These are phyloP conservation scores for Rhizopus stolonifer DNA, from an alignment of 371 early-diverging fungal genomes.

Conservation along the genomic window DNA sequence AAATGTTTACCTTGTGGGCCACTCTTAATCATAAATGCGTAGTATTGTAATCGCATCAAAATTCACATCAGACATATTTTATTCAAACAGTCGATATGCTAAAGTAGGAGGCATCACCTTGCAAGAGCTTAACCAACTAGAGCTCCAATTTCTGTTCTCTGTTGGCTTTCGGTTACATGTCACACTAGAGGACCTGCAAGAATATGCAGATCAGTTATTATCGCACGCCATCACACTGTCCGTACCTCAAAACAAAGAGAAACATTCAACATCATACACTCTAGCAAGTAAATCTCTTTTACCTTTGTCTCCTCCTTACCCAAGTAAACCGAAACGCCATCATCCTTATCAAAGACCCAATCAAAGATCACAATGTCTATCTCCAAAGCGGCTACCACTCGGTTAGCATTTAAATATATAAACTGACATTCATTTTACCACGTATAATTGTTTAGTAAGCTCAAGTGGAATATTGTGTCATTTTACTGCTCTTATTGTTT, in stretches of 20 bases:
- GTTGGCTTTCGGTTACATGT: slow-evolving; percentile 74
- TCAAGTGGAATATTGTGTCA: too few species aligned
- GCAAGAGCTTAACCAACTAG: slow-evolving; percentile 80
- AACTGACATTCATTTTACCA: too few species aligned
- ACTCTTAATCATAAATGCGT: too few species aligned
- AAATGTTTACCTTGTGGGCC: too few species aligned
- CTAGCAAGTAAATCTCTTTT: background rate
- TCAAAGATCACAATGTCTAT: background rate
- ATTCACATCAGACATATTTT: slow-evolving; percentile 79
- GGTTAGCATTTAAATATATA: background rate
- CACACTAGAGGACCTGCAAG: slow-evolving; percentile 59
- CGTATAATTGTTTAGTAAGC: too few species aligned
- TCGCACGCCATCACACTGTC: slow-evolving; percentile 21
- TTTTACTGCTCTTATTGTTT: too few species aligned
- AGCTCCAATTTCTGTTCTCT: slow-evolving; percentile 80
- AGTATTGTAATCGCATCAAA: slow-evolving; percentile 75
- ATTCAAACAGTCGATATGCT: slow-evolving; percentile 71
- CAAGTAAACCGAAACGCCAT: slow-evolving; percentile 2
- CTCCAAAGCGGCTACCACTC: too few species aligned
- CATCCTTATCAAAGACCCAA: slow-evolving; percentile 6
- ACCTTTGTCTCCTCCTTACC: slow-evolving; percentile 6
- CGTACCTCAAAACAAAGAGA: background rate
- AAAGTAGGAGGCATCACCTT: slow-evolving; percentile 81
- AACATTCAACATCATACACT: background rate
- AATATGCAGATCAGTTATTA: slow-evolving; percentile 57